phyloP scores from a whole-genome alignment of 2,329 filamentous ascomycete genomes.

The Colletotrichum cuscutae region DNA sequence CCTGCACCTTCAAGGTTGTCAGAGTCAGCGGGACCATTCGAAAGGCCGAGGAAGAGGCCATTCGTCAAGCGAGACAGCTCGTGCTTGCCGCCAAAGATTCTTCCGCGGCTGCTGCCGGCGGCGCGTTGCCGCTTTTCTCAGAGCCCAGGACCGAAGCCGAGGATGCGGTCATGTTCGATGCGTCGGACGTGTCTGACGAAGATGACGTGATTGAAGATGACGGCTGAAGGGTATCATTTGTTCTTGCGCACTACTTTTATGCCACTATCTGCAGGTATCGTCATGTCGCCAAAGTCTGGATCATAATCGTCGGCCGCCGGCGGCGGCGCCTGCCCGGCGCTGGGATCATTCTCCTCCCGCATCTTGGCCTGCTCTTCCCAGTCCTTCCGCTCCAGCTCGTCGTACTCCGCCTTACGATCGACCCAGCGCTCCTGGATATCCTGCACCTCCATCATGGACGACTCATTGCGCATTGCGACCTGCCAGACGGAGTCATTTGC shows the following conservation, averaged over 20 bases:
- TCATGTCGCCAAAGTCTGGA: conserved; percentile 62
- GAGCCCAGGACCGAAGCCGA: conserved; percentile 75
- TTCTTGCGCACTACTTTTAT: conserved; percentile 78
- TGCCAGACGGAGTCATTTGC: conserved; percentile 98
- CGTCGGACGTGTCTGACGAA: conserved; percentile 52
- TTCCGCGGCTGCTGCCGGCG: conserved; percentile 8
- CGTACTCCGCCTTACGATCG: conserved; percentile 87
- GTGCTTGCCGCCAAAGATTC: conserved; percentile 71
- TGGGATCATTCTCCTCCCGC: conserved; percentile 43
- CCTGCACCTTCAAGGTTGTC: conserved; percentile 85
- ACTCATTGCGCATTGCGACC: conserved; percentile 85
- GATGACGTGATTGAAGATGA: conserved; percentile 59
- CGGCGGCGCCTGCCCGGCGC: conserved; percentile 34
- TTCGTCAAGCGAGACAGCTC: conserved; percentile 78
- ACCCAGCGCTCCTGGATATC: conserved; percentile 98
- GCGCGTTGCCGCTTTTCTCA: conserved; percentile 16
- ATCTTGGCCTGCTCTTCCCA: conserved; percentile 78
- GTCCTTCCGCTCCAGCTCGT: conserved; percentile 79
- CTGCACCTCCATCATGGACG: conserved; percentile 79
- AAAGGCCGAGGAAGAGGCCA: conserved; percentile 90
- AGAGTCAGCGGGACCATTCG: conserved; percentile 92
- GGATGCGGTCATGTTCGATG: conserved; percentile 52
- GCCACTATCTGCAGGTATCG: conserved; percentile 67
- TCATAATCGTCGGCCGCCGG: conserved; percentile 53
- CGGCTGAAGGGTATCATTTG: conserved; percentile 60